phyloP scores from a whole-genome alignment of 2,329 filamentous ascomycete species.

The Xylaria digitata region DNA sequence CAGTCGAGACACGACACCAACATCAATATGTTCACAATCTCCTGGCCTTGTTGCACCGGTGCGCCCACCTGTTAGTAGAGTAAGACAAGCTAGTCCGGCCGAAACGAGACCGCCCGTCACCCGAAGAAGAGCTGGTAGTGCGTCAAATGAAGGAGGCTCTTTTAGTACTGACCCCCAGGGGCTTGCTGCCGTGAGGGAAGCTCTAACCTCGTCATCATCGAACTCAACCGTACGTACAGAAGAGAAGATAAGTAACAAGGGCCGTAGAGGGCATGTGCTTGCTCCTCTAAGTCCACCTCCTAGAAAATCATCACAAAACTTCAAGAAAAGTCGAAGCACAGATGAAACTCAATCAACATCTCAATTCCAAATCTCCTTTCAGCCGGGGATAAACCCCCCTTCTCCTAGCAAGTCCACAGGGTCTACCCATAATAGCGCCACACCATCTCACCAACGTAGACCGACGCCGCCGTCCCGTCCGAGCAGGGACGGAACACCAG shows the following conservation, averaged over 20 bases:
- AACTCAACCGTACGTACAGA: constrained; percentile 73
- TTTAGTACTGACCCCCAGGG: constrained; percentile 64
- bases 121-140: constrained; percentile 66
- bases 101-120: constrained; percentile 70
- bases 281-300: constrained; percentile 70
- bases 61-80: constrained; percentile 59
- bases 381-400: constrained; percentile 47
- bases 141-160: constrained; percentile 61
- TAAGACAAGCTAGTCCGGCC: constrained; percentile 66
- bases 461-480: constrained; percentile 67
- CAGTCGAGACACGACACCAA: constrained; percentile 82
- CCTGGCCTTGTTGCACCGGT: constrained; percentile 67
- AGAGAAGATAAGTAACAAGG: constrained; percentile 59
- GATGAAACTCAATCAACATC: constrained; percentile 52
- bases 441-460: constrained; percentile 50
- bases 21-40: constrained; percentile 80
- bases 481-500: constrained; percentile 74
- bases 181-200: constrained; percentile 75
- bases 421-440: constrained; percentile 42
- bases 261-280: constrained; percentile 58
- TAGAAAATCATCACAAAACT: constrained; percentile 70
- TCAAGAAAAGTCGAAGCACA: constrained; percentile 55
- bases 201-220: constrained; percentile 77
- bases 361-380: constrained; percentile 51
- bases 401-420: constrained; percentile 51